Base-by-base conservation (phyloP, 495 filamentous ascomycete species). In the Aspergillus egyptiacus region DNA sequence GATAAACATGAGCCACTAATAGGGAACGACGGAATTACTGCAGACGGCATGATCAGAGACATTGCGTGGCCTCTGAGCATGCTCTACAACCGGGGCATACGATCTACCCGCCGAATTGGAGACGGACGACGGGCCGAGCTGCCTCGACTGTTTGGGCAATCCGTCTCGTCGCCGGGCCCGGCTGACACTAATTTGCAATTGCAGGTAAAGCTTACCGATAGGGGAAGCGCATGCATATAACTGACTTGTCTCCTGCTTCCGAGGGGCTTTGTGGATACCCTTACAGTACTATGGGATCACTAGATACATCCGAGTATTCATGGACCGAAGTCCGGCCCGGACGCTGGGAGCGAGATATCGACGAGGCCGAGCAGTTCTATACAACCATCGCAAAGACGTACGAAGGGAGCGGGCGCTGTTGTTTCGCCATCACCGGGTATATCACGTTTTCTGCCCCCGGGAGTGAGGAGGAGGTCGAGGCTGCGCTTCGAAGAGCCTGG, bases 281-380 rank as follows among this genome's bases (percentile, higher is more conserved):
- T n/a, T n/a, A n/a, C n/a, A n/a, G n/a, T 11, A 42, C 2, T 9
- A 49, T 49, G 46, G 46, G 46, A 4, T 49, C 46, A 23, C 8
- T 49, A 13, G 46, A 49, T 3, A 25, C 9, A 2, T 7, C 22
- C 15, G 41, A 57, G 15, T 48, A 28, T 13, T 22, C 38, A 13
- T 57, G 54, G 50, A 27, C 27, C 2, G 25, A 53, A 40, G 40
- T 27, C 10, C 31, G 23, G 13, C 43, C 42, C 13, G 44, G 43
- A 5, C 53, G 62, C 19, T 77, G 67, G 66, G 63, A 69, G 53
- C 65, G 74, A 0, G 63, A 68, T 32, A 56, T 69, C 30, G 73
- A 77, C 46, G 74, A 75, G 39, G 59, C 54, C 0, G 74, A 77
- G 49, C 57, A 58, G 32, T 66, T 69, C 28, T 77, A 76, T 42